These are phyloP conservation scores for Acrodontium crateriforme DNA, from an alignment of 2,329 filamentous ascomycete species.

Conservation along the genomic window DNA sequence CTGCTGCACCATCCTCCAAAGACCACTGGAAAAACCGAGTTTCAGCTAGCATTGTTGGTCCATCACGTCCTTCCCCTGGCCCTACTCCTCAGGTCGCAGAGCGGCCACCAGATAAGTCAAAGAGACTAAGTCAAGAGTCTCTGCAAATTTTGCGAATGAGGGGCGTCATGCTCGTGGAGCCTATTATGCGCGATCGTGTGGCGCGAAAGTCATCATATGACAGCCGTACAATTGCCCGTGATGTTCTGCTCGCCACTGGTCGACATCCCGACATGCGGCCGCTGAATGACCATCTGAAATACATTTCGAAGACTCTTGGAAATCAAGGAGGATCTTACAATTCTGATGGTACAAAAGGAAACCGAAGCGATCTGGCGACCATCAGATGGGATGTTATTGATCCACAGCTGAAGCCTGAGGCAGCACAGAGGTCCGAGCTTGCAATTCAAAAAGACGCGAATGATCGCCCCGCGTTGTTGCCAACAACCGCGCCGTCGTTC, in stretches of 20 bases:
- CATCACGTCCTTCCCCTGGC: neutral
- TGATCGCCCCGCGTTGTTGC: neutral
- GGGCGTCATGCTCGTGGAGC: slow-evolving; percentile 27
- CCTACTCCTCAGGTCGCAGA: neutral
- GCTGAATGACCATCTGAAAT: slow-evolving; percentile 44
- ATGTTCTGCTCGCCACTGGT: slow-evolving; percentile 48
- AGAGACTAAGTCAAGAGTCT: slow-evolving; percentile 15
- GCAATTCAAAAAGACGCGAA: slow-evolving; percentile 3
- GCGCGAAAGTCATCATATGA: slow-evolving; percentile 42
- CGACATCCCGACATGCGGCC: slow-evolving; percentile 45
- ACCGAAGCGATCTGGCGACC: slow-evolving; percentile 38
- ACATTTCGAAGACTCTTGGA: slow-evolving; percentile 27
- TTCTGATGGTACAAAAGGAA: slow-evolving; percentile 16
- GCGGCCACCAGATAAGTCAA: slow-evolving; percentile 5
- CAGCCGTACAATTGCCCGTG: slow-evolving; percentile 47
- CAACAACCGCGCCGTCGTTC: no score
- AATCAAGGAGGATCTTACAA: slow-evolving; percentile 27
- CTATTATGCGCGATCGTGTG: slow-evolving; percentile 33
- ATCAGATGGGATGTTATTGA: slow-evolving; percentile 50
- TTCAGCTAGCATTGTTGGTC: neutral
- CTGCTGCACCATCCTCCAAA: no score
- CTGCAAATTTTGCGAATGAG: slow-evolving; percentile 18
- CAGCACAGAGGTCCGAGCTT: slow-evolving; percentile 6
- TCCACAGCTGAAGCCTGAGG: slow-evolving; percentile 28
- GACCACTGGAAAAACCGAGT: no score